phyloP scores from a whole-genome alignment of 192 early-diverging fungal species.

The Dimargaris cristalligena region DNA sequence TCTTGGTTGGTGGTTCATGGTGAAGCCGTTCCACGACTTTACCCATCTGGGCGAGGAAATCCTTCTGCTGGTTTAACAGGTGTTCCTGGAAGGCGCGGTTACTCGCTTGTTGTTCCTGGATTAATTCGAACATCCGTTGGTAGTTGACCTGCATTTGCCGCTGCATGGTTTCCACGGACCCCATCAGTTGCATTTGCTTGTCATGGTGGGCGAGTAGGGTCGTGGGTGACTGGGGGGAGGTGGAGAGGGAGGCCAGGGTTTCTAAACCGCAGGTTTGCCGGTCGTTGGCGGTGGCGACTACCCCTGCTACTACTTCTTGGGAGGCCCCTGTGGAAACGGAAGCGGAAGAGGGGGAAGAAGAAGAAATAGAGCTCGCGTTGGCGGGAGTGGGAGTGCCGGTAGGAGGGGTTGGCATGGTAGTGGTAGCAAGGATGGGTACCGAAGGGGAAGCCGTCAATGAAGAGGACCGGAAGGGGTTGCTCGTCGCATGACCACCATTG shows the following conservation, averaged over 20 bases:
- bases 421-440: not conserved
- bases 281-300: not conserved
- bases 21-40: no score
- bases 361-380: not conserved
- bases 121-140: conserved; percentile 3
- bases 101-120: conserved; percentile 5
- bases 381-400: not conserved
- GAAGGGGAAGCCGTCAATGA: not conserved
- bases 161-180: not conserved
- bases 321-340: not conserved
- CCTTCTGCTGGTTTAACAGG: not conserved
- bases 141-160: not conserved
- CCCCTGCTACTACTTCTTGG: not conserved
- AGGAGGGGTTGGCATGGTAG: not conserved
- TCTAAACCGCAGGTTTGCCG: not conserved
- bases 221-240: conserved; percentile 3
- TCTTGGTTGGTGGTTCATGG: no score
- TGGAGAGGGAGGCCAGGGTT: conserved; percentile 1
- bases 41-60: not conserved
- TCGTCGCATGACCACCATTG: no score
- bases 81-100: conserved; percentile 5
- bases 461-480: no score
- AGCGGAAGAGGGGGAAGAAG: not conserved
- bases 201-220: not conserved
- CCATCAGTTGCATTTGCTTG: not conserved